These are phyloP conservation scores for Podospora fimiseda DNA, from an alignment of 495 filamentous ascomycete genomes.

Conservation along the genomic window DNA sequence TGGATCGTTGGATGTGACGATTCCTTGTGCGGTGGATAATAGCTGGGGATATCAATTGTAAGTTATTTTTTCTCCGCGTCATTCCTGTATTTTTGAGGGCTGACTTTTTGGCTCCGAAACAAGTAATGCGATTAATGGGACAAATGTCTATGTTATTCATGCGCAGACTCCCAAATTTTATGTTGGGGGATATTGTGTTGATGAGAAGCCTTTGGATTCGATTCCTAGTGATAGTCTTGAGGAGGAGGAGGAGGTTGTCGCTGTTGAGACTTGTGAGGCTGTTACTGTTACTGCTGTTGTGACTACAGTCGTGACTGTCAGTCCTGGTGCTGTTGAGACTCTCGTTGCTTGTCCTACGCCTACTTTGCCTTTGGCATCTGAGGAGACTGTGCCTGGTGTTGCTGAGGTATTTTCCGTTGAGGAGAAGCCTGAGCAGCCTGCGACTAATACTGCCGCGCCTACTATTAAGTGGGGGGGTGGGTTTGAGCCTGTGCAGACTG, in stretches of 20 bases:
- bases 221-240: neutral
- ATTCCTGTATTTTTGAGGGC: neutral
- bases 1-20: constrained; percentile 27
- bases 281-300: neutral
- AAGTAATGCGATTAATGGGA: constrained; percentile 44
- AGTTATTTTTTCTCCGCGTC: neutral
- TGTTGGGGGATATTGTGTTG: constrained; percentile 23
- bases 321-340: neutral
- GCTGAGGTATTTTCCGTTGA: neutral
- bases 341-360: neutral
- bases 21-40: constrained; percentile 36
- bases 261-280: constrained; percentile 18
- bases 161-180: constrained; percentile 40
- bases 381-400: neutral
- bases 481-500: neutral
- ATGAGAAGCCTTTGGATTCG: constrained; percentile 2
- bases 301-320: neutral
- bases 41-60: constrained; percentile 42
- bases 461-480: neutral
- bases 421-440: neutral
- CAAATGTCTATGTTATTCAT: constrained; percentile 45
- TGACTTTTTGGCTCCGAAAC: neutral
- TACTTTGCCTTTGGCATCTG: too few relatives aligned
- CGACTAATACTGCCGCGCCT: neutral
- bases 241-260: neutral